phyloP scores from a whole-genome alignment of 805 yeast species.

The Pichia membranifaciens region DNA sequence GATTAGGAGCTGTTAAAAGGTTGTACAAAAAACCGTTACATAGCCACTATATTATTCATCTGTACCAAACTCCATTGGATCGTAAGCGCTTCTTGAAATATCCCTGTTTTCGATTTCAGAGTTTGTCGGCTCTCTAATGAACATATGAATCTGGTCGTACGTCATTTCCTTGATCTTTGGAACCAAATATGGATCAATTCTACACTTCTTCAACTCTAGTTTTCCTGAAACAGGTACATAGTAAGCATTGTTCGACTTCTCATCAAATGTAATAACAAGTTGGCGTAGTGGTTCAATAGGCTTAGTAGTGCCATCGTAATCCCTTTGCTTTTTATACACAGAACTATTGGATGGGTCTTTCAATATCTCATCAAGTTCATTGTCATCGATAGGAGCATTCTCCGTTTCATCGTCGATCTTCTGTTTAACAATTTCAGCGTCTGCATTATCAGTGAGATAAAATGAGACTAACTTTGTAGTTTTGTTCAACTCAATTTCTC shows the following conservation, averaged over 20 bases:
- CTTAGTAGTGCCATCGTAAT: constrained; percentile 66
- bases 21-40: no score
- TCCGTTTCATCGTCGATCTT: constrained; percentile 44
- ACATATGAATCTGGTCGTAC: constrained; percentile 54
- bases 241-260: constrained; percentile 51
- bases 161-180: constrained; percentile 52
- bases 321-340: constrained; percentile 61
- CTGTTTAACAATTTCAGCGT: constrained; percentile 37
- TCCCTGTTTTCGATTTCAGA: constrained; percentile 66
- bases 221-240: constrained; percentile 76
- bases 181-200: constrained; percentile 57
- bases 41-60: constrained; percentile 41
- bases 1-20: no score
- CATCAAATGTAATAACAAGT: constrained; percentile 58
- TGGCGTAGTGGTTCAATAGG: constrained; percentile 51
- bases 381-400: constrained; percentile 42
- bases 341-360: constrained; percentile 35
- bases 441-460: constrained; percentile 43
- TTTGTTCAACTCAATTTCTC: constrained; percentile 64
- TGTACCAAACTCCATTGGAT: constrained; percentile 72
- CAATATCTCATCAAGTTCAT: constrained; percentile 34
- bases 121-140: constrained; percentile 67
- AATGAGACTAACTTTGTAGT: constrained; percentile 70
- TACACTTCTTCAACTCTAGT: constrained; percentile 77
- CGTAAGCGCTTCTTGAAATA: constrained; percentile 58